Conservation (phyloP, 768 basidiomycete species). For the Boletus rubroflammeus region DNA sequence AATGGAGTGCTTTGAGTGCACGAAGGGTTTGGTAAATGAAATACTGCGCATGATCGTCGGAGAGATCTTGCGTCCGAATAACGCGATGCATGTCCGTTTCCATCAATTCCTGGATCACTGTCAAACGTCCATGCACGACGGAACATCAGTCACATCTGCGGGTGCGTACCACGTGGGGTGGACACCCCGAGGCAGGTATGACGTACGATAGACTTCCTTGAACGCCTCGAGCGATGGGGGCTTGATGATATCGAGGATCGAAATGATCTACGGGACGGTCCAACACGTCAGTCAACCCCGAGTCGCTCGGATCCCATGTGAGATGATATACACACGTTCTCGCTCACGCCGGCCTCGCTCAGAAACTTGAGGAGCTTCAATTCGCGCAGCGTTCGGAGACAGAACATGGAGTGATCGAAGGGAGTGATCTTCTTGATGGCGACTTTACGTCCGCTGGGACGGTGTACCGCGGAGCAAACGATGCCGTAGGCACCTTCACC, state of each 20-base stretch:
- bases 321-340: conserved; percentile 54
- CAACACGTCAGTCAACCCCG: neutral
- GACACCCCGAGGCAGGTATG: neutral
- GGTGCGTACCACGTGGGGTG: neutral
- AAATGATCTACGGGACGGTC: conserved; percentile 60
- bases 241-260: conserved; percentile 85
- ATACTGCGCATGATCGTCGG: conserved; percentile 93
- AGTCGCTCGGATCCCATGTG: neutral
- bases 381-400: conserved; percentile 84
- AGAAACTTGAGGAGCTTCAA: conserved; percentile 81
- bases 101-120: conserved; percentile 90
- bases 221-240: conserved; percentile 77
- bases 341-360: conserved; percentile 84
- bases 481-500: conserved; percentile 94
- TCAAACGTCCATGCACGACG: neutral
- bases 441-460: conserved; percentile 84
- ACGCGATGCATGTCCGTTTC: conserved; percentile 97
- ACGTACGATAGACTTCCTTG: conserved; percentile 79
- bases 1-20: conserved; percentile 93
- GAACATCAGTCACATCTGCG: neutral
- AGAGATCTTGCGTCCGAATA: conserved; percentile 90
- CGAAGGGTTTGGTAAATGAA: conserved; percentile 94
- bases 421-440: conserved; percentile 97
- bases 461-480: conserved; percentile 89
- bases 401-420: conserved; percentile 96